Evolutionary conservation across 768 basidiomycete species (phyloP), one percentile per base, ranked within the genome.

Genomic region (Thelephora ganbajun): DNA sequence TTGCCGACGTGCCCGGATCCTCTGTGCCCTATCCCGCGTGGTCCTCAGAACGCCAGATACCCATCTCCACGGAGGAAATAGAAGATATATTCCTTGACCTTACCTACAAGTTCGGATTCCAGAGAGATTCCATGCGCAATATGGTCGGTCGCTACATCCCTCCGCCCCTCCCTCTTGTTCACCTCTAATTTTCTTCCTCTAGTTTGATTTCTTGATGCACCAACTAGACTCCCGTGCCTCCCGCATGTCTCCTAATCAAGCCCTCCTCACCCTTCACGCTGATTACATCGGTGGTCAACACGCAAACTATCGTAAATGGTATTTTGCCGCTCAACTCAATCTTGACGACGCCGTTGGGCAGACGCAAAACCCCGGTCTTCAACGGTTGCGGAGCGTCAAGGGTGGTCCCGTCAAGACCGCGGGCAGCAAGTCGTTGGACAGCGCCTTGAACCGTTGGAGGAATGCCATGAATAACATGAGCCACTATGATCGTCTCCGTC

Each of bases 271-370:
- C 34, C 74, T 99, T 19, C 96, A 99, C 61, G 94, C 94, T 46
- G 94, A 99, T 65, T 99, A 98, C 66, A 97, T 99, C 51, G 96
- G 96, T 48, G 96, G 96, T 42, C 88, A 91, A 59, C 87, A 98
- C 60, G 96, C 96, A 56, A 98, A 98, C 70, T 98, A 98, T 65
- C 86, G 96, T 63, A 97, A 98, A 66, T 98, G 96, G 96, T 99
- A 99, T 63, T 99, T 98, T 63, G 96, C 96, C 34, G 92, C 94
- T 11, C 96, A 99, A 62, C 85, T 99, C 63, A 94, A 98, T 63
- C 83, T 99, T 49, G 96, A 99, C 68, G 96, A 99, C 58, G 94
- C 94, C 23, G 92, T 98, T 50, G 96, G 96, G 43, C 84, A 91
- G 55, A 79, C 83, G 7, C 86, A 94, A 60, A 96, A 97, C 64